Evolutionary conservation across 345 rosid species (phyloP), one percentile per base, ranked within the genome.

Genomic region (Erysimum cheiranthoides): DNA sequence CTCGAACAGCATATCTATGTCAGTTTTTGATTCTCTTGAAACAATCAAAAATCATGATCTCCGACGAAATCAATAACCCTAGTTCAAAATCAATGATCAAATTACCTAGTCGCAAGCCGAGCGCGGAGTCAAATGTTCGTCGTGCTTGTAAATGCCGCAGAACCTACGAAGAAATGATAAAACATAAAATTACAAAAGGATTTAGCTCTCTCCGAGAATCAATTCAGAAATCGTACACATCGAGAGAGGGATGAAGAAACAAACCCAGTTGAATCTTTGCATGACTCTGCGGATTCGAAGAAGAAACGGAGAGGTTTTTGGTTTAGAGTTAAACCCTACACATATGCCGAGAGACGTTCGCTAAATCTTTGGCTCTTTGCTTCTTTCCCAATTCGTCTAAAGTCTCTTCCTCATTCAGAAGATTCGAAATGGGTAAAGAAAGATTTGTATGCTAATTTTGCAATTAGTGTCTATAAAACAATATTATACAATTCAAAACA

Each of bases 191-290:
- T 10, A 45, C 14, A 45, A 4, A 65, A 8, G 21, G 8, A 3
- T 57, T 66, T 2, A 73, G 57, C 16, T 40, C 12, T 11, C 14
- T 38, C 12, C 0, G 52, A 2, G 58, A 52, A 56, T 34, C 31
- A 5, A 69, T 53, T 46, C 25, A 21, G 25, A 21, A 21, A 21
- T 21, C 25, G 25, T 21, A 21, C 1, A 21, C 1, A 21, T 21
- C 25, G 1, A 21, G 56, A 8, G 61, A 78, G 36, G 4, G 47
- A 9, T 17, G 56, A 35, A 34, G 45, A 40, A 68, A 51, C 75
- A 57, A 45, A 89, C 80, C 90, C 82, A 86, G 65, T 79, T 73
- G 76, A 81, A 81, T 80, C 87, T 82, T 79, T 81, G 68, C 98
- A 91, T 67, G 56, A 56, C 47, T 73, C 32, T 27, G 5, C n/a